Conservation (phyloP, 768 basidiomycete genomes). For the Pisolithus tinctorius region DNA sequence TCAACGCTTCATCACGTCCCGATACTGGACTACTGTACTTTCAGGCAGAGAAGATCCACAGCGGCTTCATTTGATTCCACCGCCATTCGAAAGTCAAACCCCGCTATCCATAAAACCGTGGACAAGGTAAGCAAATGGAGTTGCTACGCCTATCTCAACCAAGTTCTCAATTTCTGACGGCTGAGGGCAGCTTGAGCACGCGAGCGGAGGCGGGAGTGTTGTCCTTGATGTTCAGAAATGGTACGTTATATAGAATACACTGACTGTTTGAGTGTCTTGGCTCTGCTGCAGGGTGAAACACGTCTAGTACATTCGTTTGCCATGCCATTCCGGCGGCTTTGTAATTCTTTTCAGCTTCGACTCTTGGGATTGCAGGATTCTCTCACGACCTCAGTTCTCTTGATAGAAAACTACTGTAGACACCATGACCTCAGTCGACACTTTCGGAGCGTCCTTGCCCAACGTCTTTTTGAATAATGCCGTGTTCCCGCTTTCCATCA, state of each 20-base stretch:
- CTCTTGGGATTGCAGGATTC: conserved; percentile 39
- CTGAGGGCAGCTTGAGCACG: conserved; percentile 20
- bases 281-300: conserved; percentile 18
- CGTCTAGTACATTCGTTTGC: conserved; percentile 8
- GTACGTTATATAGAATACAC: not conserved
- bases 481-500: conserved; percentile 29
- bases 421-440: conserved; percentile 13
- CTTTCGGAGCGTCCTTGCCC: conserved; percentile 16
- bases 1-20: too few relatives aligned
- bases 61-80: too few relatives aligned
- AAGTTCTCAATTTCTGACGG: conserved; percentile 10
- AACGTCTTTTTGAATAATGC: conserved; percentile 4
- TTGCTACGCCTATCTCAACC: not conserved
- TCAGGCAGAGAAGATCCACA: conserved; percentile 3
- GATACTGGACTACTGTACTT: not conserved
- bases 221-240: conserved; percentile 25
- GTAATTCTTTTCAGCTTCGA: conserved; percentile 28
- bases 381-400: conserved; percentile 39
- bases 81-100: not conserved
- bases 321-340: not conserved
- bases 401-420: conserved; percentile 23
- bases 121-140: conserved; percentile 13
- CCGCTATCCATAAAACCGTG: conserved; percentile 21
- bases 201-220: not conserved
- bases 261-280: not conserved